phyloP scores from a whole-genome alignment of 2,329 filamentous ascomycete genomes.

The Trichoderma harzianum region DNA sequence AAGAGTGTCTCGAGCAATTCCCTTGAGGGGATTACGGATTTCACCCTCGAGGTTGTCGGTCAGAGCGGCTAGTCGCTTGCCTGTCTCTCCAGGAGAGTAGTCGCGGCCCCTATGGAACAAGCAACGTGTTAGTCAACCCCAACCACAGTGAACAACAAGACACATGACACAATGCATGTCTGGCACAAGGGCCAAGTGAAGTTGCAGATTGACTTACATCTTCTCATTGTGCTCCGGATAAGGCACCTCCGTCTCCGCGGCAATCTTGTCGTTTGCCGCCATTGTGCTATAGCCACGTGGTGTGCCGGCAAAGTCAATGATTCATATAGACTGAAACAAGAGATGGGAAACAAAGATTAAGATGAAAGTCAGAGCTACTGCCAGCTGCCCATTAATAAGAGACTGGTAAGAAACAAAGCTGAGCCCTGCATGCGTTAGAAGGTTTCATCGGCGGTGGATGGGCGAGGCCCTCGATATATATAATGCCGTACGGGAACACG shows the following conservation, averaged over 20 bases:
- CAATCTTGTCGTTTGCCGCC: slow-evolving; percentile 12
- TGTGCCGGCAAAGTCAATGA: neutral
- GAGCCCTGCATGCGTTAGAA: neutral
- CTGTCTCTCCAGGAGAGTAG: neutral
- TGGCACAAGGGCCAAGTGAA: neutral
- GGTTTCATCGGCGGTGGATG: slow-evolving; percentile 6
- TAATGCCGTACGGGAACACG: neutral
- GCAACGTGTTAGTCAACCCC: neutral
- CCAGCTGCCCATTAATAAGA: neutral
- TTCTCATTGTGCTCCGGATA: slow-evolving; percentile 15
- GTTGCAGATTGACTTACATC: slow-evolving; percentile 3
- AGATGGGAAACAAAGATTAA: neutral
- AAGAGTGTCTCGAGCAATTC: slow-evolving; percentile 49
- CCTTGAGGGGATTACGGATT: slow-evolving; percentile 47
- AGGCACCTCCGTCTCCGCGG: slow-evolving; percentile 1
- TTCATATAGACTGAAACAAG: neutral
- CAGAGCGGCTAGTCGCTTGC: neutral
- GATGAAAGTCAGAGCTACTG: neutral
- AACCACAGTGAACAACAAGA: neutral
- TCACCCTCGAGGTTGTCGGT: slow-evolving; percentile 28
- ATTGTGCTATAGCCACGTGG: slow-evolving; percentile 8
- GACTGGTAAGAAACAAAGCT: neutral
- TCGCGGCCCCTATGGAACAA: neutral
- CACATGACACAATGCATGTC: neutral
- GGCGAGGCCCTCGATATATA: slow-evolving; percentile 4